phyloP scores from a whole-genome alignment of 2,329 filamentous ascomycete species.

The Aspergillus pseudoviridinutans region DNA sequence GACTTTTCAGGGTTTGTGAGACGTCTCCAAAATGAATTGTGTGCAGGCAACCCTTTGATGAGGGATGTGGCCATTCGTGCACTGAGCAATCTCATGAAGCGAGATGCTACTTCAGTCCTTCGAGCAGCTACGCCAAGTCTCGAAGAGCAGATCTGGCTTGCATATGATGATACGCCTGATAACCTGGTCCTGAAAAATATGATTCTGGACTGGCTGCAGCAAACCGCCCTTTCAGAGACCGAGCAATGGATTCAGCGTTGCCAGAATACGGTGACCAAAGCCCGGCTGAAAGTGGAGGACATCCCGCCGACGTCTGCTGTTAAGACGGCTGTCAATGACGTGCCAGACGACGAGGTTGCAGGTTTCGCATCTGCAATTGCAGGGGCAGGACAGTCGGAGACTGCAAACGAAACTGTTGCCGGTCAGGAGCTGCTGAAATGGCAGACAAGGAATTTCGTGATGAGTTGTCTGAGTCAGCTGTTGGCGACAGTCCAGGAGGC shows the following conservation, averaged over 20 bases:
- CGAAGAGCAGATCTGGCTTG: conserved; percentile 88
- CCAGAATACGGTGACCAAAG: conserved; percentile 85
- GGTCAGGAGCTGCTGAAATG: conserved; percentile 87
- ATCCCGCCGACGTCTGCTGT: conserved; percentile 32
- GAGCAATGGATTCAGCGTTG: conserved; percentile 83
- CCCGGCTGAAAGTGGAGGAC: conserved; percentile 62
- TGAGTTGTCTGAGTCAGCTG: conserved; percentile 81
- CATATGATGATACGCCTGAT: conserved; percentile 70
- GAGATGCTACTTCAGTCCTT: conserved; percentile 79
- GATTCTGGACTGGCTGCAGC: conserved; percentile 87
- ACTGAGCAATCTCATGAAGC: conserved; percentile 91
- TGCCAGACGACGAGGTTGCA: conserved; percentile 94
- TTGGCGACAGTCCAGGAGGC: conserved; percentile 76
- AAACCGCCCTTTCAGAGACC: conserved; percentile 78
- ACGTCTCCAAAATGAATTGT: conserved; percentile 72
- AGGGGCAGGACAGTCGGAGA: conserved; percentile 56
- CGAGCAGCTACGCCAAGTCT: conserved; percentile 70
- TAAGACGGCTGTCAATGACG: conserved; percentile 59
- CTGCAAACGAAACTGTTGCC: conserved; percentile 45
- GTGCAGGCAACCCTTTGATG: conserved; percentile 64
- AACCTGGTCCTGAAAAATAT: conserved; percentile 82
- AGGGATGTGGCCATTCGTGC: conserved; percentile 80
- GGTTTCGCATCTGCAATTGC: conserved; percentile 80
- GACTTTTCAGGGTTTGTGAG: conserved; percentile 80
- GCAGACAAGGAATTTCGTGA: conserved; percentile 93